Percentiles rank a stretch among this genome's conserved stretches.
Evolutionary conservation across 306 rosid species (phyloP).

Genomic region (Medicago ruthenica): DNA sequence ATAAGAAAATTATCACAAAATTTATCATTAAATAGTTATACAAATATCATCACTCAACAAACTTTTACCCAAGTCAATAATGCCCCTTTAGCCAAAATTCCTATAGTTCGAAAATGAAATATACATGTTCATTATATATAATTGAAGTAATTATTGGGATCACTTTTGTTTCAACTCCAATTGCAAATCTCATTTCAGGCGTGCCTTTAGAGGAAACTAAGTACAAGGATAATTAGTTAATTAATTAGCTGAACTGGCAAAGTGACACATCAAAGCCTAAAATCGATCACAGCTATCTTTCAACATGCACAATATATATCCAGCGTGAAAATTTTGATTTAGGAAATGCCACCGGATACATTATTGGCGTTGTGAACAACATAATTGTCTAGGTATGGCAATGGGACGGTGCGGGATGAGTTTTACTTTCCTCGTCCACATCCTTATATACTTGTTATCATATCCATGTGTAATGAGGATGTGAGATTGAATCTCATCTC

Average conservation of each 20-base stretch:
- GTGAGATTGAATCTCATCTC: no score
- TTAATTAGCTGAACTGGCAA: not conserved
- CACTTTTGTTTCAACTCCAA: not conserved
- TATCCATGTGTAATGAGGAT: no score
- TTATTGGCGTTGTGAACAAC: no score
- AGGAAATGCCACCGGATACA: no score
- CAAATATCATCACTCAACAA: no score
- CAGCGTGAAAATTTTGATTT: no score
- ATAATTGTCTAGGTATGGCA: no score
- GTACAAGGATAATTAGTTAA: not conserved
- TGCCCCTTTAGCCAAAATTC: not conserved
- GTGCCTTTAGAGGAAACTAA: not conserved
- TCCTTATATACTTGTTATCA: no score
- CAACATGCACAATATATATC: not conserved
- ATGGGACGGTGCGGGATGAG: no score
- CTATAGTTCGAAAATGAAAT: not conserved
- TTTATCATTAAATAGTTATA: no score
- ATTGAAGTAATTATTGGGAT: not conserved
- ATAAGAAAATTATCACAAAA: no score
- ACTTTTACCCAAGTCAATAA: not conserved
- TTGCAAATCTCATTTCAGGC: not conserved
- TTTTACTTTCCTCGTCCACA: no score
- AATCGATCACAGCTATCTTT: not conserved
- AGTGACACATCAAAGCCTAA: not conserved
- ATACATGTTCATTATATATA: not conserved